Evolutionary conservation across 192 early-diverging fungal genomes (phyloP), one percentile per base, ranked within the genome.

Genomic region (Coemansia nantahalensis): DNA sequence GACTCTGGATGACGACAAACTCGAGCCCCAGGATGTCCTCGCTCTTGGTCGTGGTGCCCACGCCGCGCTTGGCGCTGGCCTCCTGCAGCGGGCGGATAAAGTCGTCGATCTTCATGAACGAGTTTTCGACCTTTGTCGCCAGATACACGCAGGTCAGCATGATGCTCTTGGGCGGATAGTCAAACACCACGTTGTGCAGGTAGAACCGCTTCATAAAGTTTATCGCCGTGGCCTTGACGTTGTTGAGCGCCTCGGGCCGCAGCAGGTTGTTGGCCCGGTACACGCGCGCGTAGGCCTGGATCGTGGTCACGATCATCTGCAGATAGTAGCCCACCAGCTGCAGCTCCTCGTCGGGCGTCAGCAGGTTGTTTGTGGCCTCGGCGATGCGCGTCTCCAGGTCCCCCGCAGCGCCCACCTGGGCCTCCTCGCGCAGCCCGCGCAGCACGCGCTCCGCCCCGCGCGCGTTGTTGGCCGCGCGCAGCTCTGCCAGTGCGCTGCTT

Each of bases 151-250:
- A 89, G 9, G 89, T 84, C 15, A 86, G 57, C 87, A 87, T 83
- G 37, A 89, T 83, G 56, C 78, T 82, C 50, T 87, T 89, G 18
- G 89, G 89, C 51, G 84, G 84, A 48, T 89, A 89, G 68, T 90
- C 87, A 79, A 90, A 87, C 11, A 84, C 80, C 8, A 85, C 83
- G 51, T 90, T 90, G 57, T 84, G 81, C 28, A 90, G 63, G 57
- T 84, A 90, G 63, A 90, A 90, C 13, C 89, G 80, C 56, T 90
- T 90, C 81, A 87, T 83, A 49, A 82, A 90, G n/a, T 81, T 83
- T 11, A 91, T 79, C 0, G 87, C 87, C 2, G 87, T 91, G 18
- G 86, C 86, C 83, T 85, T 80, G 22, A 58, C 51, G 54, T 55
- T 56, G 41, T 67, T 59, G 7, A 64, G 32, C 0, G 70, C 54